Evolutionary conservation across 495 filamentous ascomycete genomes (phyloP).

Genomic region (Penicillium herquei): DNA sequence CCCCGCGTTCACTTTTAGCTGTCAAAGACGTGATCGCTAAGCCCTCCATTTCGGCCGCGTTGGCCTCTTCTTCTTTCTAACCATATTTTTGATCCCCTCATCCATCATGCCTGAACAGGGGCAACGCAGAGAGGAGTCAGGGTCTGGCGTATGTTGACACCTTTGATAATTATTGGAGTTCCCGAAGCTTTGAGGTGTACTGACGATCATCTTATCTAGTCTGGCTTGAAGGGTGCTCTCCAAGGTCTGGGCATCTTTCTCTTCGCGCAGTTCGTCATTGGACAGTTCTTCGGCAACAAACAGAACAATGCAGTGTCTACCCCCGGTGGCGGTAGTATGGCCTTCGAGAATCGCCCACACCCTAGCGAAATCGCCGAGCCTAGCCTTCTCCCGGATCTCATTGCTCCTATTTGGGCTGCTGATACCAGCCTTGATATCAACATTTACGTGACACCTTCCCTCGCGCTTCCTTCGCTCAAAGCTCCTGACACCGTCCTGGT

Average conservation of each 20-base stretch:
- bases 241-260: conserved; percentile 73
- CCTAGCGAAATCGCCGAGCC: conserved; percentile 62
- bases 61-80: conserved; percentile 29
- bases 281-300: conserved; percentile 55
- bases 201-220: conserved; percentile 36
- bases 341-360: conserved; percentile 63
- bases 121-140: conserved; percentile 39
- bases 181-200: conserved; percentile 10
- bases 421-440: conserved; percentile 78
- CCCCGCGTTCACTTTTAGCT: conserved; percentile 17
- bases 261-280: conserved; percentile 60
- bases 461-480: conserved; percentile 65
- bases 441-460: conserved; percentile 77
- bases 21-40: conserved; percentile 4
- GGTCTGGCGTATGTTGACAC: conserved; percentile 32
- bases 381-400: conserved; percentile 68
- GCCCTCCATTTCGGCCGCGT: conserved; percentile 9
- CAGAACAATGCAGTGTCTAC: conserved; percentile 46
- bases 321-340: conserved; percentile 49
- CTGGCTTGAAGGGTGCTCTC: conserved; percentile 52
- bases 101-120: conserved; percentile 45
- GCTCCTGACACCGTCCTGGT: conserved; percentile 58
- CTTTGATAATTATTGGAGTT: background rate
- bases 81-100: conserved; percentile 13
- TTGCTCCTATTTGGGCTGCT: conserved; percentile 84